phyloP scores from a whole-genome alignment of 2,329 filamentous ascomycete genomes.

The Apiospora arundinis region DNA sequence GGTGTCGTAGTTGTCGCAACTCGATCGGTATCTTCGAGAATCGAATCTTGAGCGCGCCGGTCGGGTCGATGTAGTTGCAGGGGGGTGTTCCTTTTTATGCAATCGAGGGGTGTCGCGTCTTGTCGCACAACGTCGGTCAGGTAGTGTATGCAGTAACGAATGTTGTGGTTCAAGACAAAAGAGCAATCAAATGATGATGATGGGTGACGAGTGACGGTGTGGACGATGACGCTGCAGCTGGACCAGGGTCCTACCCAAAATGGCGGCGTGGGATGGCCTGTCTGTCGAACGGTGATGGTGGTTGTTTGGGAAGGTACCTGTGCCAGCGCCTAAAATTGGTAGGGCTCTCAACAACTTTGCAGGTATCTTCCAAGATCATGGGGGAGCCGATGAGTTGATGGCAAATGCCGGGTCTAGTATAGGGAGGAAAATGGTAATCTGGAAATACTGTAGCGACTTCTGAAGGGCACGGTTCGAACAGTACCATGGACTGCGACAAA shows the following conservation, averaged over 20 bases:
- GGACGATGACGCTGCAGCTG: conserved; percentile 18
- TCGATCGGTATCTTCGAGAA: neutral
- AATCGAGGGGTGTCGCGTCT: neutral
- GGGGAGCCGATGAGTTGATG: neutral
- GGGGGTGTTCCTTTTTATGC: neutral
- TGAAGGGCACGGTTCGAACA: neutral
- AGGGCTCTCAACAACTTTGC: neutral
- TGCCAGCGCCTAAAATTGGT: neutral
- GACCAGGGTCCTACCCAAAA: conserved; percentile 25
- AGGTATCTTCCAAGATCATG: conserved; percentile 3
- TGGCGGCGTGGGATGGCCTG: conserved; percentile 17
- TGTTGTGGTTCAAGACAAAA: conserved; percentile 9
- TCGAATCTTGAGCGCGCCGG: neutral
- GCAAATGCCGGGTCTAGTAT: neutral
- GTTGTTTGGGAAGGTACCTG: neutral
- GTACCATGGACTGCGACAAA: neutral
- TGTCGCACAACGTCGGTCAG: conserved; percentile 19
- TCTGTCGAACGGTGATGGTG: conserved; percentile 14
- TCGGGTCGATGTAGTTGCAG: neutral
- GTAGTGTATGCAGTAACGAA: conserved; percentile 15
- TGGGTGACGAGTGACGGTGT: conserved; percentile 14
- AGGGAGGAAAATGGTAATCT: neutral
- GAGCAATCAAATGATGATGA: conserved; percentile 20
- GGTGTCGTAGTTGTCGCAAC: conserved; percentile 9
- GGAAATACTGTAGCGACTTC: neutral